Evolutionary conservation across 371 early-diverging fungal genomes (phyloP), one percentile per base, ranked within the genome.

Genomic region (Mortierella sp.): DNA sequence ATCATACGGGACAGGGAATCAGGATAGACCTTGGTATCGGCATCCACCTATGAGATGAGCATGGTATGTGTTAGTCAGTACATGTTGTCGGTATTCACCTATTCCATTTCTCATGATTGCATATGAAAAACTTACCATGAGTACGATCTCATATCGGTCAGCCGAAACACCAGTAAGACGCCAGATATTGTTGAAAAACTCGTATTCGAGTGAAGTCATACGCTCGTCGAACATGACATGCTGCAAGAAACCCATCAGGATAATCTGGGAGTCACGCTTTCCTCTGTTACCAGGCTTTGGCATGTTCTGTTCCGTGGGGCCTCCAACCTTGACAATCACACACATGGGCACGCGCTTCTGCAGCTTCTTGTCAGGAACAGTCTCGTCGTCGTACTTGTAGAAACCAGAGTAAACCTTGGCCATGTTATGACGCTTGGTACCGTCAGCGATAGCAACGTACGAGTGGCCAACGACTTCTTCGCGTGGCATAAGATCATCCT

Each of bases 221-320:
- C 97, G 91, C 72, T 97, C 97, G 60, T 96, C 90, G 84, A 96
- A 97, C 80, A 95, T 90, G 47, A 97, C 92, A 60, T 94, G 92
- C 65, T 93, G 90, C 82, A 98, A 90, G 84, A 99, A 99, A 39
- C 92, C 90, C 98, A 99, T 99, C 48, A 99, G 76, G 57, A 99
- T 88, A 61, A 99, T 92, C 81, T 99, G 99, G 17, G 96, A 96
- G 81, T 99, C 99, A 67, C 99, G 91, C 82, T 99, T 99, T 57
- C 99, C 99, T 60, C 99, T 85, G 80, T 99, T 98, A 40, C 98
- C 98, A 2, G 96, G 91, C 72, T 94, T 93, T n/a, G 84, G 63
- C 71, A 86, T 77, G 69, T 82, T 78, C n/a, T 81, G 74, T 59
- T 96, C 96, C n/a, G 85, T 87, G 6, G 90, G 89, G 0, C 93